phyloP scores from a whole-genome alignment of 257 asterid species.

The Anisodus tanguticus region DNA sequence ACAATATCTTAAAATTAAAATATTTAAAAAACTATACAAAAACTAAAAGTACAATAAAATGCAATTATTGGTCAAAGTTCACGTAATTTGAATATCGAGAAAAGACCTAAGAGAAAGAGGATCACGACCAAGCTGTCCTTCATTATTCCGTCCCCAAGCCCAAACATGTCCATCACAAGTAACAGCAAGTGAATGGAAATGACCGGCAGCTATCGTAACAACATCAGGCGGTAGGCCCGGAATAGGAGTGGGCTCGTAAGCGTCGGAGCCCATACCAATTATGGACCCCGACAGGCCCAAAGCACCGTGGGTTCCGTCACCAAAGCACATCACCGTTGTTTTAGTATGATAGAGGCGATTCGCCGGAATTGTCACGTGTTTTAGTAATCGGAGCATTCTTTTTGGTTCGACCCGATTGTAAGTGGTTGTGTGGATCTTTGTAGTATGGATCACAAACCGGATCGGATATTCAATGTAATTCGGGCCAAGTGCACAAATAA shows the following conservation, averaged over 20 bases:
- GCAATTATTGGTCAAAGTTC: too few species aligned
- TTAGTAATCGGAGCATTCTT: constrained; percentile 41
- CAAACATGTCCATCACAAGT: constrained; percentile 76
- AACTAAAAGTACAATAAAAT: too few species aligned
- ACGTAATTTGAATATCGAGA: too few species aligned
- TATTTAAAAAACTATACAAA: too few species aligned
- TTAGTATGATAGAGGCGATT: constrained; percentile 47
- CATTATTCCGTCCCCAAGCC: constrained; percentile 94
- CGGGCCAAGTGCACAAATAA: too few species aligned
- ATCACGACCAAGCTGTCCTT: constrained; percentile 77
- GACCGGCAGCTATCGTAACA: constrained; percentile 76
- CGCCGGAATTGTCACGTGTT: constrained; percentile 14
- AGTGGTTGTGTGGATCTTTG: neutral
- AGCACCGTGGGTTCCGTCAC: constrained; percentile 87
- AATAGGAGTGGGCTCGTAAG: constrained; percentile 87
- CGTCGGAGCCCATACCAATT: constrained; percentile 62
- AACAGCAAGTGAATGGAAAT: constrained; percentile 92
- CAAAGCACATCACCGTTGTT: constrained; percentile 80
- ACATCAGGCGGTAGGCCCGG: constrained; percentile 70
- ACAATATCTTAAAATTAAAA: too few species aligned
- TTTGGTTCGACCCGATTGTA: constrained; percentile 14
- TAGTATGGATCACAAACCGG: neutral
- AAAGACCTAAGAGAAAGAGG: constrained; percentile 58
- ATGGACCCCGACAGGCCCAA: constrained; percentile 63
- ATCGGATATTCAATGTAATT: neutral